Evolutionary conservation across 2,329 filamentous ascomycete genomes (phyloP).

Genomic region (Cylindrodendrum hubeiense): DNA sequence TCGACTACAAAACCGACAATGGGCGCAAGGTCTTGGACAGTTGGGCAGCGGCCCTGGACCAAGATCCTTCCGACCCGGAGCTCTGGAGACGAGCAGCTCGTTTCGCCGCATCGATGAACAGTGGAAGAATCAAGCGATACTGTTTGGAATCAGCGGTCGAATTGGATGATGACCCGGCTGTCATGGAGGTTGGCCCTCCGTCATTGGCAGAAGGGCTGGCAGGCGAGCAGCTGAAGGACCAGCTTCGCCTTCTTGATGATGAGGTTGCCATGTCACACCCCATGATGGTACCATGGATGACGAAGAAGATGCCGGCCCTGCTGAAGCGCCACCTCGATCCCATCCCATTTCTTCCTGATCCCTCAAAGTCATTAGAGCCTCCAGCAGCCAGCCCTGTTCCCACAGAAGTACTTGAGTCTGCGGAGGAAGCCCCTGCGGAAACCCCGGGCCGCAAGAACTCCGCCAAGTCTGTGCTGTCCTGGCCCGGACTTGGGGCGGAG

Average conservation of each 20-base stretch:
- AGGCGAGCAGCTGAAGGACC: conserved; percentile 70
- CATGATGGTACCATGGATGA: conserved; percentile 68
- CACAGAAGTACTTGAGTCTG: conserved; percentile 26
- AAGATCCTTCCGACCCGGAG: conserved; percentile 76
- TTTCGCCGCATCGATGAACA: conserved; percentile 69
- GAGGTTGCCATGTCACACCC: conserved; percentile 70
- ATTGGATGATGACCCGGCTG: conserved; percentile 74
- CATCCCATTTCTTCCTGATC: conserved; percentile 71
- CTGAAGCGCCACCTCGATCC: conserved; percentile 70
- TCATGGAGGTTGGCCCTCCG: conserved; percentile 72
- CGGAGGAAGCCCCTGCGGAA: conserved; percentile 36
- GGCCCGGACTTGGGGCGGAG: conserved; percentile 50
- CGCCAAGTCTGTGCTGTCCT: conserved; percentile 42
- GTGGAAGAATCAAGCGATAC: conserved; percentile 68
- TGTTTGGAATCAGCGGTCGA: conserved; percentile 76
- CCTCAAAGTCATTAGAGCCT: conserved; percentile 55
- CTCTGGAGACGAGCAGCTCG: conserved; percentile 72
- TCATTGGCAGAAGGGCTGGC: conserved; percentile 74
- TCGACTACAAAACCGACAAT: conserved; percentile 47
- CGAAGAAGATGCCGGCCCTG: conserved; percentile 62
- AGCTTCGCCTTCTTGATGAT: conserved; percentile 67
- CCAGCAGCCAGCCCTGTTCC: conserved; percentile 37
- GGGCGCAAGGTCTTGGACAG: conserved; percentile 65
- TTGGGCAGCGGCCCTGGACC: conserved; percentile 70
- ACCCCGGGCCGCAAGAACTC: conserved; percentile 24